Percentiles rank a stretch among this genome's conserved stretches.
Evolutionary conservation across 257 asterid genomes (phyloP).

Genomic region (Oldenlandia corymbosa): DNA sequence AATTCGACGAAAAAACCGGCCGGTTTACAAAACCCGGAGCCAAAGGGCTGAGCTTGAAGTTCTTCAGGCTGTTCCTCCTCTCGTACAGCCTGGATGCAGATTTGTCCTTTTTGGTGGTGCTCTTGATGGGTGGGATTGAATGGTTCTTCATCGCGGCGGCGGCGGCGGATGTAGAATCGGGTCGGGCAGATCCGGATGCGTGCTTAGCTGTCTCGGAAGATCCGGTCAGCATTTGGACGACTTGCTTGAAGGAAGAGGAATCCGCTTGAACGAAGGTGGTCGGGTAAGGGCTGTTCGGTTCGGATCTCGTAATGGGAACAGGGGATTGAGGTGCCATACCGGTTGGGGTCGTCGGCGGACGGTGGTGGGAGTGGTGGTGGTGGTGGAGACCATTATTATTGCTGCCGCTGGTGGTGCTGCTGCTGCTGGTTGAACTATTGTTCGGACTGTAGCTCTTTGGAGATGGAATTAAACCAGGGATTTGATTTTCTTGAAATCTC

Average conservation of each 20-base stretch:
- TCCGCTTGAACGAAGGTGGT: conserved; percentile 99
- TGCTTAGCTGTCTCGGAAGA: conserved; percentile 49
- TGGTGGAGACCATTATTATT: conserved; percentile 29
- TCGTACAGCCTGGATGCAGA: conserved; percentile 71
- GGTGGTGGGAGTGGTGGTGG: conserved; percentile 23
- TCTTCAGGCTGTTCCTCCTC: conserved; percentile 69
- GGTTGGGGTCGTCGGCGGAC: conserved; percentile 36
- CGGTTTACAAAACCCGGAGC: conserved; percentile 42
- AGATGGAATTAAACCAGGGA: conserved; percentile 28
- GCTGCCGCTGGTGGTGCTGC: conserved; percentile 22
- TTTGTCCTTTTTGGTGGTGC: conserved; percentile 62
- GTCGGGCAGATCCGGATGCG: conserved; percentile 29
- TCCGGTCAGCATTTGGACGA: conserved; percentile 90
- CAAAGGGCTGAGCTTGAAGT: conserved; percentile 70
- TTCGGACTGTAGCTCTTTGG: conserved; percentile 35
- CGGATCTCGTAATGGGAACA: conserved; percentile 79
- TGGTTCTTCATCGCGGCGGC: conserved; percentile 14
- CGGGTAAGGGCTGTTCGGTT: conserved; percentile 75
- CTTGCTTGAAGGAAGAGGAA: conserved; percentile 83
- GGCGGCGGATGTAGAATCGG: conserved; percentile 28
- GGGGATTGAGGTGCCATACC: conserved; percentile 24
- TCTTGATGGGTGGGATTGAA: conserved; percentile 67
- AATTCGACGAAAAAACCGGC: conserved; percentile 38
- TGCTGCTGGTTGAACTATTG: conserved; percentile 43
- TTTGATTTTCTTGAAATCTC: conserved; percentile 36